A percentile compares a stretch with the other conserved stretches of the same genome.
Evolutionary conservation across 108 stramenopile species (phyloP).

Genomic region (Stephanodiscus minutulus): DNA sequence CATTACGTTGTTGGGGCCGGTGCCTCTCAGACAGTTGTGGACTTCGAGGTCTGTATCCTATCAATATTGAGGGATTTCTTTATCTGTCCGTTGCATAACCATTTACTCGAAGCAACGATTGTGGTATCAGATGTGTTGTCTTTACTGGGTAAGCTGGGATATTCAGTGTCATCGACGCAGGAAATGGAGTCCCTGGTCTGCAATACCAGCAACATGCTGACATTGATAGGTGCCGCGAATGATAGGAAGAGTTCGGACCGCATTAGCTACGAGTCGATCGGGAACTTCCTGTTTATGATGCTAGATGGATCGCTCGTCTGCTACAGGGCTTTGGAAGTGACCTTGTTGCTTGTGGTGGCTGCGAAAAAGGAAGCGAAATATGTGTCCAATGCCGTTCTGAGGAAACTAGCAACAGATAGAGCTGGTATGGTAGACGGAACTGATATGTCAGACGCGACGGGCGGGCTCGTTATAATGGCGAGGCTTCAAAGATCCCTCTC

Average conservation of each 20-base stretch:
- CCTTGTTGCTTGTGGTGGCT: slow-evolving; percentile 6
- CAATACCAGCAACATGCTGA: slow-evolving; percentile 16
- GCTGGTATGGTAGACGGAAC: not conserved
- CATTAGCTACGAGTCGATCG: not conserved
- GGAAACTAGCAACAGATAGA: not conserved
- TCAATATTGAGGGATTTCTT: slow-evolving; percentile 15
- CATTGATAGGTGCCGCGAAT: slow-evolving; percentile 7
- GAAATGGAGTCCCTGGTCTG: slow-evolving; percentile 23
- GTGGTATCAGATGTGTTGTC: slow-evolving; percentile 24
- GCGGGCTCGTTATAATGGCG: slow-evolving; percentile 8
- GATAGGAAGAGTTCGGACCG: not conserved
- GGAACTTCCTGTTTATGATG: slow-evolving; percentile 23
- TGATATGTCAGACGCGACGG: not conserved
- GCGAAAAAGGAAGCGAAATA: not conserved
- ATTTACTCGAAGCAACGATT: slow-evolving; percentile 18
- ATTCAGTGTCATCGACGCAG: slow-evolving; percentile 4
- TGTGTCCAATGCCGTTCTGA: not conserved
- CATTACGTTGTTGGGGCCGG: slow-evolving; percentile 22
- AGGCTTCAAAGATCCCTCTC: slow-evolving; percentile 4
- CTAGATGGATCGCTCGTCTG: slow-evolving; percentile 30
- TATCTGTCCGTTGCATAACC: not conserved
- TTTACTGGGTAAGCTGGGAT: slow-evolving; percentile 31
- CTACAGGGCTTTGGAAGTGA: slow-evolving; percentile 12
- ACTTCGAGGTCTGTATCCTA: slow-evolving; percentile 26
- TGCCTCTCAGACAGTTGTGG: slow-evolving; percentile 10